Evolutionary conservation across 495 filamentous ascomycete species (phyloP).

Genomic region (Penicillium paxilli): DNA sequence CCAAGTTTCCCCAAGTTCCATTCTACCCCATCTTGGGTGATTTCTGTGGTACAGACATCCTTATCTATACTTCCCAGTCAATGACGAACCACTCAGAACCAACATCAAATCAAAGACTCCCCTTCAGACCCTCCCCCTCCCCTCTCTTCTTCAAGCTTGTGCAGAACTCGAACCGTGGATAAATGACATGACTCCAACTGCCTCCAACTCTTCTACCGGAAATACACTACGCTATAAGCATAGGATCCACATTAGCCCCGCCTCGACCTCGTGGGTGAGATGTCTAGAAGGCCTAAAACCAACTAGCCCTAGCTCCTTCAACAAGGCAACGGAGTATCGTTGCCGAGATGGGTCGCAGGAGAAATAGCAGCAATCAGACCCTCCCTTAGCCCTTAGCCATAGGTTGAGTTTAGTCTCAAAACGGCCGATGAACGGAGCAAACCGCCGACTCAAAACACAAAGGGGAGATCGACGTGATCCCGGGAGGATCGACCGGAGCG

Average conservation of each 20-base stretch:
- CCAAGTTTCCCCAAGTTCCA: too few species aligned
- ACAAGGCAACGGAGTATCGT: background rate
- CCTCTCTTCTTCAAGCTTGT: background rate
- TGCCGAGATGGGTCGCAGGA: background rate
- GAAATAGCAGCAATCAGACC: background rate
- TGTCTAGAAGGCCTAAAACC: background rate
- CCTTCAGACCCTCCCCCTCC: too few species aligned
- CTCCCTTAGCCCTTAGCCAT: too few species aligned
- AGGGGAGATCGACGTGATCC: slow-evolving; percentile 9
- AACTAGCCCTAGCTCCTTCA: background rate
- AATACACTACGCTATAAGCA: background rate
- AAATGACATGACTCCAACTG: slow-evolving; percentile 9
- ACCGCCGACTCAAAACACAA: background rate
- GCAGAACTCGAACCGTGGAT: slow-evolving; percentile 9
- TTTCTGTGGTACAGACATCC: too few species aligned
- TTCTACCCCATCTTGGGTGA: too few species aligned
- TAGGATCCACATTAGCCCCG: background rate
- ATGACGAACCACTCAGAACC: too few species aligned
- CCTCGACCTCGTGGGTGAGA: background rate
- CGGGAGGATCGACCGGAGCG: slow-evolving; percentile 13
- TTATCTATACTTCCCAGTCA: too few species aligned
- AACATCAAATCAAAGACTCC: too few species aligned
- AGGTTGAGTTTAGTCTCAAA: too few species aligned
- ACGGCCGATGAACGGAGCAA: background rate
- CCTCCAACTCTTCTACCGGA: slow-evolving; percentile 4